A percentile compares a stretch with the other conserved stretches of the same genome.
phyloP scores from a whole-genome alignment of 2,329 filamentous ascomycete genomes.

The Pseudogymnoascus sp. region DNA sequence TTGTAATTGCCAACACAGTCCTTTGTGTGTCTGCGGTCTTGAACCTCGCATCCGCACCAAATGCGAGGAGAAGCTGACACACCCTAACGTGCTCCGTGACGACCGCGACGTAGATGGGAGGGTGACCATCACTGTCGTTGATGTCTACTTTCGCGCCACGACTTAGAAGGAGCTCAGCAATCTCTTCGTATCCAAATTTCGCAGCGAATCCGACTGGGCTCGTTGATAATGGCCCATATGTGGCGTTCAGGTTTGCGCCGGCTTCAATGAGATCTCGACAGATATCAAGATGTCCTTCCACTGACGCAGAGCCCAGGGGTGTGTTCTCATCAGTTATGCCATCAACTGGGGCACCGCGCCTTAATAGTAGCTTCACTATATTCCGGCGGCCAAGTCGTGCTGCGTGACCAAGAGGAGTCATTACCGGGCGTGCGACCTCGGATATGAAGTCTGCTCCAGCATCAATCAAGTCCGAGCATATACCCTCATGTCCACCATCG shows the following conservation, averaged over 20 bases:
- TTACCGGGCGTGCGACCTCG: background rate
- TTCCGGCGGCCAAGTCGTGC: background rate
- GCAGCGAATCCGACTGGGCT: background rate
- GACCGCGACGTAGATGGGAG: background rate
- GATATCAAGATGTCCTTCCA: background rate
- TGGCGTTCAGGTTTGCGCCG: background rate
- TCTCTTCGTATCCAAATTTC: background rate
- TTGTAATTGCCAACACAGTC: background rate
- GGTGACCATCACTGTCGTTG: background rate
- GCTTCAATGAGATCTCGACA: background rate
- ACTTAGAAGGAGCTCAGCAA: background rate
- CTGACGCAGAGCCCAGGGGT: background rate
- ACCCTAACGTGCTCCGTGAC: background rate
- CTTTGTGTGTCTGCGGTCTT: background rate
- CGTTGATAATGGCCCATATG: background rate
- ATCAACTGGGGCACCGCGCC: background rate
- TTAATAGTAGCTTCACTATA: background rate
- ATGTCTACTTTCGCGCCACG: background rate
- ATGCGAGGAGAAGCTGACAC: background rate
- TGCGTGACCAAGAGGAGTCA: background rate
- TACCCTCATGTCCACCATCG: background rate
- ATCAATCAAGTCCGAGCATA: background rate
- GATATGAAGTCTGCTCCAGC: constrained; percentile 1
- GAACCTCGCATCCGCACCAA: background rate
- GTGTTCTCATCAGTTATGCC: background rate